Percentiles rank a stretch among this genome's conserved stretches.
phyloP scores from a whole-genome alignment of 2,329 filamentous ascomycete genomes.

The Xylariales sp. region DNA sequence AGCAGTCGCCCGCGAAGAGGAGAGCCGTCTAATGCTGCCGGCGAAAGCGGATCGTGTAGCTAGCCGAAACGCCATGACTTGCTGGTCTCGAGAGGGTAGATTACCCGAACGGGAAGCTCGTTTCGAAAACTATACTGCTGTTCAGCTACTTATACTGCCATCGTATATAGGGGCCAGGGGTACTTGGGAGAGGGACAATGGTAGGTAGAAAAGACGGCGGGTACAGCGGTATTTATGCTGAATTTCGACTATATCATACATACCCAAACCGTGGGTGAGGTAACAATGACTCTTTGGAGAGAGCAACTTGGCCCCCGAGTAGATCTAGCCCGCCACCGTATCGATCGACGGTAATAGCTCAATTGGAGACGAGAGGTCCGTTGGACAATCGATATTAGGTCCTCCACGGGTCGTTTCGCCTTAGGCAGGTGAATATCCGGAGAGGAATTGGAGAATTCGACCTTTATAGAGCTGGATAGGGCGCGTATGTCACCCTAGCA shows the following conservation, averaged over 20 bases:
- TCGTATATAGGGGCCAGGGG: background rate
- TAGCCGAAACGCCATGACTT: conserved; percentile 47
- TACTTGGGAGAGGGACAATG: background rate
- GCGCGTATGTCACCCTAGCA: conserved; percentile 10
- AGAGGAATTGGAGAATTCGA: conserved; percentile 4
- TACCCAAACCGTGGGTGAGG: conserved; percentile 27
- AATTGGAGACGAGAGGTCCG: background rate
- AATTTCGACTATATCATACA: background rate
- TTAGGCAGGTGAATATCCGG: background rate
- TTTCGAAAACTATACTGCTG: background rate
- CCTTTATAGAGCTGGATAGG: conserved; percentile 2
- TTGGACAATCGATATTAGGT: conserved; percentile 3
- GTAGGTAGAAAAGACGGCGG: background rate
- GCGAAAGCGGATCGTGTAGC: conserved; percentile 40
- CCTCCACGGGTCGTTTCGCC: background rate
- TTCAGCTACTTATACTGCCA: conserved; percentile 16
- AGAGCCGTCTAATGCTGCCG: conserved; percentile 41
- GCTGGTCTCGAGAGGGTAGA: background rate
- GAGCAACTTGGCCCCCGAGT: conserved; percentile 20
- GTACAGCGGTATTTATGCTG: background rate
- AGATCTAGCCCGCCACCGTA: conserved; percentile 1
- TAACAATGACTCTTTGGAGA: conserved; percentile 15
- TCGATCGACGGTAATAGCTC: background rate
- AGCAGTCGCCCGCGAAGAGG: conserved; percentile 43
- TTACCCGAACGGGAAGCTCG: background rate